A percentile compares a stretch with the other conserved stretches of the same genome.
These are phyloP conservation scores for Trichopus zeylanicus DNA, from an alignment of 116 monocot genomes.

Conservation along the genomic window DNA sequence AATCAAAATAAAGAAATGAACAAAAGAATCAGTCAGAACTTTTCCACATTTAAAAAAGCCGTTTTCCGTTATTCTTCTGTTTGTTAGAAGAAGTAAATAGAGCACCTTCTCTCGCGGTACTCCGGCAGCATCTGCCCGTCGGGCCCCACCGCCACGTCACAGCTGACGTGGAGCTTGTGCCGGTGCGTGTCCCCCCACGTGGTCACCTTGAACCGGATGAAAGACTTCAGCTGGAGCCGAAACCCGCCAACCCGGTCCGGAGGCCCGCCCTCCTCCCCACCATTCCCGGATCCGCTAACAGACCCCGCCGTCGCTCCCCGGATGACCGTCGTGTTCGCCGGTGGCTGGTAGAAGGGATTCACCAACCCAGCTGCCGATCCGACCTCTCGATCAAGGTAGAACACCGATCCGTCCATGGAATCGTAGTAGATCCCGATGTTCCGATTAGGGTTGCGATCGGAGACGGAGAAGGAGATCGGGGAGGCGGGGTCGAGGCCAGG, in stretches of 20 bases:
- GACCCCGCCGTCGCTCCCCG: conserved; percentile 13
- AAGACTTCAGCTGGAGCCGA: conserved; percentile 37
- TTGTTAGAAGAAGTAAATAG: conserved; percentile 38
- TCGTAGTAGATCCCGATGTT: conserved; percentile 64
- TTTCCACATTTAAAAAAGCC: no score
- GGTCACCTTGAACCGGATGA: conserved; percentile 47
- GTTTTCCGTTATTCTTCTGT: no score
- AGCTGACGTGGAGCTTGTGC: conserved; percentile 49
- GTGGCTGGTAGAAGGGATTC: conserved; percentile 39
- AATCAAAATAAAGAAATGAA: no score
- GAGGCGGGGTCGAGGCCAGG: conserved; percentile 10
- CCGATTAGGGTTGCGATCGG: conserved; percentile 71
- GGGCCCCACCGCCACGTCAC: conserved; percentile 38
- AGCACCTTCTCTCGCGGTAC: conserved; percentile 31
- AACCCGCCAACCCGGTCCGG: conserved; percentile 19
- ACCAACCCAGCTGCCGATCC: conserved; percentile 8
- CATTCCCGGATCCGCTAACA: no score
- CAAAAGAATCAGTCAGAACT: no score
- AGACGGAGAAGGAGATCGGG: conserved; percentile 33
- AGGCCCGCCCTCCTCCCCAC: neutral
- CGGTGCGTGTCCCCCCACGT: conserved; percentile 51
- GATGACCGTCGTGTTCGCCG: conserved; percentile 41
- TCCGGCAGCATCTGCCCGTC: conserved; percentile 31
- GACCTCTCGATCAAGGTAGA: conserved; percentile 26
- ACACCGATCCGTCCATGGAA: conserved; percentile 27